Percentiles rank a stretch among this genome's conserved stretches.
Conservation (phyloP, 2,329 filamentous ascomycete genomes). For the Ophiostoma pallidulum region DNA sequence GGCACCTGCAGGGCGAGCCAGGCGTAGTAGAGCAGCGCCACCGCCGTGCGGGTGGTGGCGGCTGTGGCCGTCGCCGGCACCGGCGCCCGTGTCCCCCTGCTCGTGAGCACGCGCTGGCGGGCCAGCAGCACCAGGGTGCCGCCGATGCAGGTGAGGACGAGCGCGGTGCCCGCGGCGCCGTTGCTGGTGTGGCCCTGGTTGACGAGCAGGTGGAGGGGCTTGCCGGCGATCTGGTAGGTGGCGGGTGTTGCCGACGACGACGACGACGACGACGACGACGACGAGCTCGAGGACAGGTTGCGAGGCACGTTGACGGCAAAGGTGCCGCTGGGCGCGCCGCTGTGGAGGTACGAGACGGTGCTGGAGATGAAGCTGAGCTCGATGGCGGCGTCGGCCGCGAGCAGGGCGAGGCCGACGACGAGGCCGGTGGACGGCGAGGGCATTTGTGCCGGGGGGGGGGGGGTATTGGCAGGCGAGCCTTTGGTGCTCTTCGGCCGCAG, state of each 20-base stretch:
- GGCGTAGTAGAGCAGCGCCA: conserved; percentile 22
- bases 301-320: conserved; percentile 20
- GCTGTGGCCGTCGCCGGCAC: neutral
- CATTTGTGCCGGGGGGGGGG: conserved; percentile 13
- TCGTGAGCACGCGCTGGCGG: neutral
- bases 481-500: too few species aligned
- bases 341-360: conserved; percentile 30
- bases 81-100: neutral
- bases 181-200: conserved; percentile 34
- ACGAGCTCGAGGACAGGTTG: neutral
- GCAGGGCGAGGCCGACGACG: conserved; percentile 22
- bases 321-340: conserved; percentile 18
- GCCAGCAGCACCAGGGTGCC: conserved; percentile 24
- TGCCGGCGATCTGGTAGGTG: conserved; percentile 24
- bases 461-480: too few species aligned
- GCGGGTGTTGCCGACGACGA: conserved; percentile 24
- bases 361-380: conserved; percentile 30
- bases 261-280: too few species aligned
- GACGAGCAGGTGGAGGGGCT: conserved; percentile 26
- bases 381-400: conserved; percentile 29
- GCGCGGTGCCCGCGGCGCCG: conserved; percentile 29
- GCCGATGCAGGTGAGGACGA: conserved; percentile 26
- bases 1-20: conserved; percentile 28
- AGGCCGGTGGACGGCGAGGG: conserved; percentile 9
- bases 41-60: neutral